Evolutionary conservation across 805 yeast species (phyloP).

Genomic region (Zygoascus bituminiphila): DNA sequence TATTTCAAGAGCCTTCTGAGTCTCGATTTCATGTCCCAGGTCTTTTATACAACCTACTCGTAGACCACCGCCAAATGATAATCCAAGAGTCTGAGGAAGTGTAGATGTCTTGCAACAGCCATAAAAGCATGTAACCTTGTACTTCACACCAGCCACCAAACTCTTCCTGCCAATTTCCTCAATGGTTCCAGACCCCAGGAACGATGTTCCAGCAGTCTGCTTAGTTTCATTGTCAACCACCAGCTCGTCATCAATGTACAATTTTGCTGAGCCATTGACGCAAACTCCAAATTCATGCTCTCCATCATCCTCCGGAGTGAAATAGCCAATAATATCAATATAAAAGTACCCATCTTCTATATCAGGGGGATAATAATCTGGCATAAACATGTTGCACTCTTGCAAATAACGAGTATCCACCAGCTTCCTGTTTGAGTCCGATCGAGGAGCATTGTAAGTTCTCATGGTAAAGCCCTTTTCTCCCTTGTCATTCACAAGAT

Average conservation of each 20-base stretch:
- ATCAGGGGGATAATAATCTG: conserved; percentile 7
- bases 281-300: conserved; percentile 44
- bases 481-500: conserved; percentile 9
- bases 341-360: conserved; percentile 27
- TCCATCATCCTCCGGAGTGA: conserved; percentile 40
- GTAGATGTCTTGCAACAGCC: conserved; percentile 28
- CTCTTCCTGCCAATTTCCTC: conserved; percentile 36
- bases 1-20: conserved; percentile 30
- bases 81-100: neutral
- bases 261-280: conserved; percentile 45
- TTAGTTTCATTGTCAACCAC: conserved; percentile 48
- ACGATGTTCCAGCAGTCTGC: conserved; percentile 41
- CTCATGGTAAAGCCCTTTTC: conserved; percentile 10
- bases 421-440: conserved; percentile 1
- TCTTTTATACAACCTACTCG: conserved; percentile 5
- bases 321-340: conserved; percentile 37
- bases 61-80: conserved; percentile 9
- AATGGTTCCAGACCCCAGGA: conserved; percentile 46
- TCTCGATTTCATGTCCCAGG: conserved; percentile 27
- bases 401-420: conserved; percentile 4
- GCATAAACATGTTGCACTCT: conserved; percentile 6
- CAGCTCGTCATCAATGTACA: conserved; percentile 44
- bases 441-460: conserved; percentile 6
- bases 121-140: conserved; percentile 39
- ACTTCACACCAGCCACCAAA: conserved; percentile 38